Conservation (phyloP, 768 basidiomycete genomes). For the Filobasidium floriforme region DNA sequence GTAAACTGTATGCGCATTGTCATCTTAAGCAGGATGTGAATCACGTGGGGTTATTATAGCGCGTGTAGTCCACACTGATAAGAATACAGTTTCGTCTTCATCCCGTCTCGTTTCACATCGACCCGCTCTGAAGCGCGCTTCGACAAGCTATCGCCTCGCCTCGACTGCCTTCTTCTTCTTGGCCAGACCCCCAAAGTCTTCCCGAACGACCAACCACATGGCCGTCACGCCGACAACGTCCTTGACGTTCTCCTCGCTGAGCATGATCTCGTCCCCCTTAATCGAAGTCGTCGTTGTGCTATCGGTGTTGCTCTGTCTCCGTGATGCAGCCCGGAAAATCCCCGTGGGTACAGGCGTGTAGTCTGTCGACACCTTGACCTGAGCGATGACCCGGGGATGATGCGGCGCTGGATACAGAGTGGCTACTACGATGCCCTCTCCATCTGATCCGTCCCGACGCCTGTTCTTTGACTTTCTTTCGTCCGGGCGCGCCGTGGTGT, state of each 20-base stretch:
- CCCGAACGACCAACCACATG: conserved; percentile 83
- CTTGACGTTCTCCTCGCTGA: conserved; percentile 88
- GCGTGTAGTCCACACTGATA: too few relatives aligned
- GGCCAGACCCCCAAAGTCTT: conserved; percentile 85
- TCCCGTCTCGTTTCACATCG: neutral
- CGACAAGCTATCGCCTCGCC: neutral
- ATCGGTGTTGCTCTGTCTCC: neutral
- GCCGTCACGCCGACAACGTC: conserved; percentile 81
- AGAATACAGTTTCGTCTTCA: neutral
- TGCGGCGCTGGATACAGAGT: conserved; percentile 87
- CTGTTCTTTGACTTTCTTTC: neutral
- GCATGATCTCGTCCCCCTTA: conserved; percentile 49
- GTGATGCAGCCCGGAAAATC: conserved; percentile 15
- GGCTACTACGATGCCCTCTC: conserved; percentile 55
- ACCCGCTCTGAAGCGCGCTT: too few relatives aligned
- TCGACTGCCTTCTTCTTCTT: conserved; percentile 54
- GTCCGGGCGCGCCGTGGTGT: neutral
- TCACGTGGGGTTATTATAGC: too few relatives aligned
- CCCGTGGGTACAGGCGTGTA: conserved; percentile 64
- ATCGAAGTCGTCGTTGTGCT: neutral
- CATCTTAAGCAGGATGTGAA: too few relatives aligned
- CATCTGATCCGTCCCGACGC: neutral
- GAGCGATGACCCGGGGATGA: conserved; percentile 86
- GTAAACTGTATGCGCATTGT: too few relatives aligned
- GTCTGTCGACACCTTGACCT: conserved; percentile 84